Base-by-base conservation (phyloP, 1,139 yeast species). In the Scheffersomyces lignicola region DNA sequence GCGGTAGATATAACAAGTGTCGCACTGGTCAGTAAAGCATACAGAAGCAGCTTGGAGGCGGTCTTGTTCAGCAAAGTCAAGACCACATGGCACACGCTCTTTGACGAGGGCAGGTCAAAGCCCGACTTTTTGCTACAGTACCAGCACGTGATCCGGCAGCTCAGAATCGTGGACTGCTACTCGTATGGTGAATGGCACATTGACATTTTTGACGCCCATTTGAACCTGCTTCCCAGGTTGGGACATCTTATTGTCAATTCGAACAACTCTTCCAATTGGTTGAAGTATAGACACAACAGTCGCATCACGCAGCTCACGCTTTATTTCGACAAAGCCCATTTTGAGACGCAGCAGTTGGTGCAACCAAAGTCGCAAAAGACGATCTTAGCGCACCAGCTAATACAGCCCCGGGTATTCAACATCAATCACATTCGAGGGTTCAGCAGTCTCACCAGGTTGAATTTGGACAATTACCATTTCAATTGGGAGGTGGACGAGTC, bases 161-260 rank as follows among this genome's bases (percentile, higher is more conserved):
- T 69, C 14, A 48, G 70, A 5, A 59, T 69, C 12, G 38, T 54
- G 5, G 68, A 65, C 37, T 52, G 56, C 38, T 61, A 60, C 41
- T 56, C 72, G 3, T 64, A 58, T 40, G 71, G 70, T 4, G 76
- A 69, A 40, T 69, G 73, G 69, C 67, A 66, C 32, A 44, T 56
- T 15, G 68, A 66, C 38, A 38, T 63, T 11, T 58, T 68, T 29
- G 46, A 49, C 10, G 41, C 35, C 28, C 41, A 54, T 10, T 41
- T 60, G 3, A 42, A 36, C 2, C 23, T 38, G 16, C 48, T 64
- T 15, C 63, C 64, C 0, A 23, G 45, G 3, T 47, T 67, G 12
- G 35, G 37, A 7, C 47, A 40, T 17, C 44, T 68, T 5, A 40
- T 48, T 4, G 50, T 69, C 15, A 65, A 65, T 39, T 52, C 72